A percentile compares a stretch with the other conserved stretches of the same genome.
Conservation (phyloP, 495 filamentous ascomycete genomes). For the Aspergillus campestris region DNA sequence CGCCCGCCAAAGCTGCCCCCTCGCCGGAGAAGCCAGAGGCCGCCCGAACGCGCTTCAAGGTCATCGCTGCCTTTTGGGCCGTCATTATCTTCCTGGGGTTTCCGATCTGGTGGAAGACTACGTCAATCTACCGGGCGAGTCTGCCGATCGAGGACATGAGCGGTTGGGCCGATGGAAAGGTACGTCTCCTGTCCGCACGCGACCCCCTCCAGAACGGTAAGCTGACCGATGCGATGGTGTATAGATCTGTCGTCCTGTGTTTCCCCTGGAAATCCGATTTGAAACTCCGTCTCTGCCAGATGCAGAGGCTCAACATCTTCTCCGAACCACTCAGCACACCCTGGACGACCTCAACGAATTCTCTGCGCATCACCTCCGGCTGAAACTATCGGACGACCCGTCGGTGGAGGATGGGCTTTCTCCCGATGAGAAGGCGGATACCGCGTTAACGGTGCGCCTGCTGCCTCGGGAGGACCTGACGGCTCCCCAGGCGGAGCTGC, state of each 20-base stretch:
- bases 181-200: constrained; percentile 24
- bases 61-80: constrained; percentile 87
- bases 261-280: constrained; percentile 75
- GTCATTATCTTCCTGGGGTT: constrained; percentile 78
- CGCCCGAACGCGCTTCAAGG: constrained; percentile 55
- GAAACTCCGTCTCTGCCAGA: constrained; percentile 59
- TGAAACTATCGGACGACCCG: constrained; percentile 52
- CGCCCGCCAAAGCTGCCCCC: constrained; percentile 38
- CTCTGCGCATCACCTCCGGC: constrained; percentile 76
- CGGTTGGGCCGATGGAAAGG: constrained; percentile 89
- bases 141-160: constrained; percentile 83
- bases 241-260: constrained; percentile 79
- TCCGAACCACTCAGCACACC: constrained; percentile 80
- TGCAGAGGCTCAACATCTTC: constrained; percentile 64
- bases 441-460: constrained; percentile 63
- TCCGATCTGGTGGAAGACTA: constrained; percentile 97
- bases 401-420: neutral
- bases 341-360: constrained; percentile 89
- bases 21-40: constrained; percentile 68
- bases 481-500: constrained; percentile 50
- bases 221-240: constrained; percentile 1
- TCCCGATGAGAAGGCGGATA: constrained; percentile 31
- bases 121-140: constrained; percentile 80
- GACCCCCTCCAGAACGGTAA: neutral
- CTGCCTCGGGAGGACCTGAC: constrained; percentile 49